Base-by-base conservation (phyloP, 352 stramenopile species). In the Globisporangium carolinianum region DNA sequence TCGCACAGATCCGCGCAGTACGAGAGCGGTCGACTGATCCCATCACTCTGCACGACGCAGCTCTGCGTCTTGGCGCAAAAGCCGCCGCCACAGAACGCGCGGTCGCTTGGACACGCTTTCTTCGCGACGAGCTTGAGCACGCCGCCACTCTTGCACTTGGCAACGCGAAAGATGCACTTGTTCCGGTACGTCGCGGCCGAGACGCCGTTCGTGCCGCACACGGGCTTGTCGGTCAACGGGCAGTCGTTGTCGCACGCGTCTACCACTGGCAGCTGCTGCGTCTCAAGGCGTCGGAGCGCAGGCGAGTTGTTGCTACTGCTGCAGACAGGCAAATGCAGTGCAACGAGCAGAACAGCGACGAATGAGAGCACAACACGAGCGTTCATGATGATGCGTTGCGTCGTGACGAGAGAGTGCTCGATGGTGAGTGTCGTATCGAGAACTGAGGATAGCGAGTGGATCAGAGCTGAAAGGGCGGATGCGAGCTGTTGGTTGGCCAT, bases 171-270 rank as follows among this genome's bases (percentile, higher is more conserved):
- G 12, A 60, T 42, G 53, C 71, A 79, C 17, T 43, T n/a, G 55
- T 72, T 79, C 50, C 14, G 51, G 62, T 76, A 79, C 37, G 71
- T 75, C 47, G 53, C 47, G 5, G 45, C 17, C 5, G 15, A 48
- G 37, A 48, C 38, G 18, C 58, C 60, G 49, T 79, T 58, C 0
- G 66, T 63, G 41, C 62, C 71, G 51, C 71, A 76, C 38, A 77
- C 61, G 11, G 62, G 67, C 11, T 51, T 35, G 32, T 57, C 66
- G 1, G 54, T 47, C 15, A 57, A 32, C 4, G 51, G 55, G 48
- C 71, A 79, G 37, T 35, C 54, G 55, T 51, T 50, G 15, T 51
- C 37, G 53, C 55, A 61, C 10, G 45, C 45, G 17, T 14, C 18
- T 4, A 37, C 12, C 9, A n/a, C 15, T 8, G 37, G 17, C 8